Base-by-base conservation (phyloP, 352 stramenopile species). In the Pythium periplocum region DNA sequence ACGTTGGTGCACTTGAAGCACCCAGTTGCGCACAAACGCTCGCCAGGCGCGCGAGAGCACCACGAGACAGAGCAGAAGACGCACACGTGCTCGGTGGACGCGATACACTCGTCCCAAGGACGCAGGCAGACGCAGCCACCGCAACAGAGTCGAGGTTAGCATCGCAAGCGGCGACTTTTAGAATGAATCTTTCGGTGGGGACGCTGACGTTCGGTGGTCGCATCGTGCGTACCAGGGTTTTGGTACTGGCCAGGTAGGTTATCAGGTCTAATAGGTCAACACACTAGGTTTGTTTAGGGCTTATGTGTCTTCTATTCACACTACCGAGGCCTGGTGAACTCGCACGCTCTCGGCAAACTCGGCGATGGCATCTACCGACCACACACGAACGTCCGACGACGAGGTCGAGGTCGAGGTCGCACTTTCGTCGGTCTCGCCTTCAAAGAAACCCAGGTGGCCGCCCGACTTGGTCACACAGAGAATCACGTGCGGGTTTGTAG, bases 371-470 rank as follows among this genome's bases (percentile, higher is more conserved):
- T 70, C 66, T 17, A 67, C 71, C 4, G 64, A 83, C 77, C 74
- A 86, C 57, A 84, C 74, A 45, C 50, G 41, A 26, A 26, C 17
- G 17, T 26, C 17, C 0, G 17, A 26, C 17, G 17, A 26, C 17
- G 17, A 26, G 0, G 17, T 26, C 17, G 17, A 26, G 17, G 17
- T 0, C 17, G 17, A 26, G 17, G 17, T 26, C 17, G 17, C 17
- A 0, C 17, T 26, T 26, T 26, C 17, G 17, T 26, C 17, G 17
- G 17, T 26, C 17, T 26, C 17, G 17, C 17, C 48, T 57, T 86
- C 68, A 49, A 84, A 90, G 49, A 90, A 93, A 0, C 61, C 77
- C 48, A 93, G 63, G 59, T 90, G 83, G n/a, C 79, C 79, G 36
- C 83, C 79, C 4, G 52, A 65, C 34, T 83, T 75, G 36, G 83